Conservation (phyloP, 768 basidiomycete species). For the Boletellus ananas region DNA sequence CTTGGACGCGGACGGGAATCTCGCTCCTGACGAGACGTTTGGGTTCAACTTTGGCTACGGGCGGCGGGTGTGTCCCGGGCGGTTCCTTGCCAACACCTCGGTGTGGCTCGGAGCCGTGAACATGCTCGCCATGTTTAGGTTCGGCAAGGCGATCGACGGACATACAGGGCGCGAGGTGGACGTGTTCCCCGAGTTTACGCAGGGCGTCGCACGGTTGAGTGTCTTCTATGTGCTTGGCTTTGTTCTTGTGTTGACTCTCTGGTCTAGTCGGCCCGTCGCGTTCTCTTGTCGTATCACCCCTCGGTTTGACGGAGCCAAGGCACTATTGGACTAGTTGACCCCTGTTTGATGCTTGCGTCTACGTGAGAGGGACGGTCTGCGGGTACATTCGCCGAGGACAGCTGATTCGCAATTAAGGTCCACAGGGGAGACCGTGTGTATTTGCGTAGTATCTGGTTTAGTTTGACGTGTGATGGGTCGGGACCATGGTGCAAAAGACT, state of each 20-base stretch:
- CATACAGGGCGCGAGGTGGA: constrained; percentile 21
- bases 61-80: constrained; percentile 22
- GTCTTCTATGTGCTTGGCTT: background rate
- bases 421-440: no score
- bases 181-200: constrained; percentile 17
- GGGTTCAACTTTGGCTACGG: constrained; percentile 34
- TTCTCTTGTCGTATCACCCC: constrained; percentile 19
- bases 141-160: constrained; percentile 19
- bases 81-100: constrained; percentile 14
- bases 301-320: constrained; percentile 10
- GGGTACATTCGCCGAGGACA: no score
- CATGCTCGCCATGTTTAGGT: constrained; percentile 20
- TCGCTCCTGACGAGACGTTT: constrained; percentile 18
- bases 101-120: constrained; percentile 17
- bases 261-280: constrained; percentile 13
- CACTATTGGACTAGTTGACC: constrained; percentile 12
- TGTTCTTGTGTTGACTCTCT: background rate
- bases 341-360: no score
- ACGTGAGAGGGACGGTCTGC: no score
- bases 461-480: no score
- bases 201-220: constrained; percentile 17
- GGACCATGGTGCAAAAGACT: no score
- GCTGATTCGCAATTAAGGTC: no score
- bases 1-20: constrained; percentile 19
- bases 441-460: no score